Base-by-base conservation (phyloP, 1,284 basidiomycete species). In the Moesziomyces globuligerus region DNA sequence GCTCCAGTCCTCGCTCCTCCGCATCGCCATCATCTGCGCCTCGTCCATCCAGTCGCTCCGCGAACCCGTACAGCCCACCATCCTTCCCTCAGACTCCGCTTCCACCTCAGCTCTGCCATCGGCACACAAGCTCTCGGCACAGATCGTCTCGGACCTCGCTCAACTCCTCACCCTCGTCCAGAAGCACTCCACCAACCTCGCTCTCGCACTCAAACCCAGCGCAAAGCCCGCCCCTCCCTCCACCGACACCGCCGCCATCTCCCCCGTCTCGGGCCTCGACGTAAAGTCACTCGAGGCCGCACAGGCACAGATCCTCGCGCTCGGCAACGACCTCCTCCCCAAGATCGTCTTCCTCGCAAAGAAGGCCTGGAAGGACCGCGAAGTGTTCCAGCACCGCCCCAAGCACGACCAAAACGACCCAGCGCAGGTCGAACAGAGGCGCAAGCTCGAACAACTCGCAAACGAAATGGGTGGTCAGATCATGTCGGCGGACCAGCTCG, bases 271-370 rank as follows among this genome's bases (percentile, higher is more conserved):
- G 3, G 69, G 67, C 8, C 55, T 78, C 5, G 76, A 78, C 24
- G 56, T 50, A 11, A 53, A 53, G n/a, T 75, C 73, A 7, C 57
- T 78, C 17, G 48, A 70, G 21, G 69, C 76, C 0, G 76, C 76
- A 6, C 56, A 72, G 18, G 49, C 54, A 1, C 69, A 76, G 37
- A 68, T 78, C 37, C 52, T 69, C 29, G 61, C 74, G 4, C 53
- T 78, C 3, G 70, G 71, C 24, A 61, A 59, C 13, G 76, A 78
- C 13, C 42, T 65, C 7, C 60, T 76, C 15, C 76, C 76, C 15
- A 76, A 76, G 46, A 66, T 78, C 25, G 70, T 67, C 29, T 78
- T 78, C 32, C 56, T 78, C 24, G 69, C 75, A 40, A 75, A 76
- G 44, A 68, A 75, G 7, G 72, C 76, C 1, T 66, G 59, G 52